Evolutionary conservation across 371 early-diverging fungal genomes (phyloP), one percentile per base, ranked within the genome.

Genomic region (Umbelopsis sp.): DNA sequence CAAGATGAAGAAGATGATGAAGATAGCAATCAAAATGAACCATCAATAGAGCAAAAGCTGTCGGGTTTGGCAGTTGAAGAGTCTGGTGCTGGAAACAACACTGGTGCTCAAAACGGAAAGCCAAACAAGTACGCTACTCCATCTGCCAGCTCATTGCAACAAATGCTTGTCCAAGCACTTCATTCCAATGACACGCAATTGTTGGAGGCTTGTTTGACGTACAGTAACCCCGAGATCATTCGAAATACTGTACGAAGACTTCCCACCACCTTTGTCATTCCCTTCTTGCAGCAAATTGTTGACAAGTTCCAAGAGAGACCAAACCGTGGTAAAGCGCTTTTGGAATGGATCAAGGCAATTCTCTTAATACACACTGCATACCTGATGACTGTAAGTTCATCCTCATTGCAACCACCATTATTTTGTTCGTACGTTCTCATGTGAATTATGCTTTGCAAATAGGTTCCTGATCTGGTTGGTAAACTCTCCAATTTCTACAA

Each of bases 331-430:
- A 72, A 72, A 63, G 76, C 74, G 14, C 72, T 93, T 41, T 71
- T 93, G 50, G 84, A 88, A 65, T 95, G 95, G 95, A 86, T 95
- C 65, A 86, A 91, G 64, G 85, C 90, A 11, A 81, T 91, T 18
- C 69, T 94, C 18, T 65, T 86, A 50, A 80, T 86, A 44, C 95
- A 95, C 72, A 87, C 89, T 51, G 82, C 88, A 20, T 92, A 90
- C 74, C 69, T 91, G 73, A 88, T 89, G 88, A 88, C 91, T 0
- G 85, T 82, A 78, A 45, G 65, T 16, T 11, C 16, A 64, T n/a
- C 18, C 24, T 2, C 62, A 65, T 20, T 29, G 74, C 20, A n/a
- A 11, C 9, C 70, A 66, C 3, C 77, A 65, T 64, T 65, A 18
- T 77, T 41, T 69, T 73, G 70, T 71, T 75, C 32, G 76, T 78